Evolutionary conservation across 257 asterid species (phyloP).

Genomic region (Catharanthus roseus): DNA sequence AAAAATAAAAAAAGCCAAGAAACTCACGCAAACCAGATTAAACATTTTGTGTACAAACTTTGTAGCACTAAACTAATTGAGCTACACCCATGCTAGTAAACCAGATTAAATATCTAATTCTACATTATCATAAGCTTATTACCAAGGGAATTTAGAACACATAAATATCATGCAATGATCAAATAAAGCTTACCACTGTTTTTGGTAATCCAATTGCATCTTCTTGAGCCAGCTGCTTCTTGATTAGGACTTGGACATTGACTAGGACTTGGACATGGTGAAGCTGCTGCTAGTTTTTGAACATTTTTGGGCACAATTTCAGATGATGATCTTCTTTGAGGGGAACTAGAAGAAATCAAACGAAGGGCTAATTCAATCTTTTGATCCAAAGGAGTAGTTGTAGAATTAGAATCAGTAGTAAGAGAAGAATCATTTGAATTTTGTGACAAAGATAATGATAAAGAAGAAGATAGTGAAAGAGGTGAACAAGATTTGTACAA

Average conservation of each 20-base stretch:
- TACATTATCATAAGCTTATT: too few relatives aligned
- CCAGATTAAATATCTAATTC: too few relatives aligned
- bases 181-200: slow-evolving; percentile 51
- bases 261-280: slow-evolving; percentile 15
- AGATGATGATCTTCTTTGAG: slow-evolving; percentile 26
- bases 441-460: slow-evolving; percentile 61
- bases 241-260: slow-evolving; percentile 1
- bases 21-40: too few relatives aligned
- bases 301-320: slow-evolving; percentile 14
- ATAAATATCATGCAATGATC: not conserved
- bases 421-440: slow-evolving; percentile 67
- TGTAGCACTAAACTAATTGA: too few relatives aligned
- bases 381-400: slow-evolving; percentile 46
- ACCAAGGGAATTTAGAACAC: too few relatives aligned
- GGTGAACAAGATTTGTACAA: slow-evolving; percentile 53
- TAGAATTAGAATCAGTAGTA: slow-evolving; percentile 48
- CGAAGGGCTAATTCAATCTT: slow-evolving; percentile 53
- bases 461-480: slow-evolving; percentile 70
- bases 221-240: slow-evolving; percentile 42
- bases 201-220: slow-evolving; percentile 86
- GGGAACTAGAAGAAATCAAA: slow-evolving; percentile 38
- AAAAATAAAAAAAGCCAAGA: too few relatives aligned
- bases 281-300: slow-evolving; percentile 34
- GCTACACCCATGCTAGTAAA: too few relatives aligned
- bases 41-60: too few relatives aligned